Percentiles rank a stretch among this genome's conserved stretches.
Conservation (phyloP, 2,329 filamentous ascomycete species). For the Alternaria sp. region DNA sequence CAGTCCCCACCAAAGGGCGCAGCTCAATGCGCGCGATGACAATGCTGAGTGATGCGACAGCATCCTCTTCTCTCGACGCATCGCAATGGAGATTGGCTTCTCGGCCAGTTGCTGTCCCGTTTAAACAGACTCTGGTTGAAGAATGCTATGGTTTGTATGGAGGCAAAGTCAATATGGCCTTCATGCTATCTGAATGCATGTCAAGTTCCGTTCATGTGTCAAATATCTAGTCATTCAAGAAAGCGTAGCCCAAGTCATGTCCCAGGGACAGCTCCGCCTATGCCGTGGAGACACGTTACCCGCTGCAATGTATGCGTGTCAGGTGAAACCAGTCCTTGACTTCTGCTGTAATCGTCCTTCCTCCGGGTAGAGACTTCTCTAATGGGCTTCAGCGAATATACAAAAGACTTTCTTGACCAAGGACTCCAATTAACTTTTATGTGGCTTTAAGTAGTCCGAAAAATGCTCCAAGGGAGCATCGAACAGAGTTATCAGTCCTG, state of each 20-base stretch:
- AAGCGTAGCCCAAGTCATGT: neutral
- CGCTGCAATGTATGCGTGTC: neutral
- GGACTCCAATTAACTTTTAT: neutral
- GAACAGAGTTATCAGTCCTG: neutral
- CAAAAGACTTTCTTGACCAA: neutral
- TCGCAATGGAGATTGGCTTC: neutral
- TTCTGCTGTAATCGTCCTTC: neutral
- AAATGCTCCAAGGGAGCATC: neutral
- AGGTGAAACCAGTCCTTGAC: neutral
- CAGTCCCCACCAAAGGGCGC: neutral
- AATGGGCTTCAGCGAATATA: neutral
- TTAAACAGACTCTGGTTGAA: no score
- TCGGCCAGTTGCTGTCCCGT: neutral
- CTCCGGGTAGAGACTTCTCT: neutral
- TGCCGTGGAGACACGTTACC: neutral
- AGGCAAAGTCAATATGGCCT: neutral
- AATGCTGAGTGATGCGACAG: neutral
- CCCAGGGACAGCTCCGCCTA: neutral
- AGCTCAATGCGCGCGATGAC: neutral
- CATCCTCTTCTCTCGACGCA: neutral
- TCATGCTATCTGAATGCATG: neutral
- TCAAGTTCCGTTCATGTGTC: neutral
- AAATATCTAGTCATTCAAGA: neutral
- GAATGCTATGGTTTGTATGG: no score
- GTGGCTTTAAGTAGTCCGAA: neutral